Conservation (phyloP, 2,329 filamentous ascomycete genomes). For the Fusarium tjaetaba region DNA sequence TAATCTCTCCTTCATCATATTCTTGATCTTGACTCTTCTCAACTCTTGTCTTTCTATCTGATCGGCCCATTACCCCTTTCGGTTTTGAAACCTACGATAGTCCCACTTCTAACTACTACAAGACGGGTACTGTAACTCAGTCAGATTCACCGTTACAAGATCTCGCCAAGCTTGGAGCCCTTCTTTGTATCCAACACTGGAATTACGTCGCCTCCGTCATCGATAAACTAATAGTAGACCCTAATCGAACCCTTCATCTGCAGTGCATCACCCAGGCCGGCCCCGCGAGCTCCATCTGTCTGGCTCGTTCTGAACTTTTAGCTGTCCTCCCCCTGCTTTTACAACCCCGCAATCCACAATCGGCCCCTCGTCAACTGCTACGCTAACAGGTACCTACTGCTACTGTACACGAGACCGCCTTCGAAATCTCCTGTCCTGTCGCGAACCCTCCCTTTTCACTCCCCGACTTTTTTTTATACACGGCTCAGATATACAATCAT, state of each 20-base stretch:
- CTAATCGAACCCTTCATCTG: neutral
- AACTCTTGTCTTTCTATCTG: neutral
- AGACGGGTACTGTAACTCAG: neutral
- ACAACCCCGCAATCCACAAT: constrained; percentile 43
- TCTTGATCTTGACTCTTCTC: neutral
- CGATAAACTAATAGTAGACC: neutral
- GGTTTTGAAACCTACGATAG: constrained; percentile 1
- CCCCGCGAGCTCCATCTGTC: constrained; percentile 22
- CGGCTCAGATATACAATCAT: constrained; percentile 38
- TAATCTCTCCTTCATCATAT: neutral
- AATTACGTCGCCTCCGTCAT: neutral
- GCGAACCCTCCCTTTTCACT: constrained; percentile 15
- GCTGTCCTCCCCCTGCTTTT: constrained; percentile 16
- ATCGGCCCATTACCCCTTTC: constrained; percentile 11
- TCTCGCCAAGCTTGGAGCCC: neutral
- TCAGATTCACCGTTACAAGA: neutral
- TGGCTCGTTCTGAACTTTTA: constrained; percentile 13
- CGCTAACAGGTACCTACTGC: neutral
- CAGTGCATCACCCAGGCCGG: constrained; percentile 9
- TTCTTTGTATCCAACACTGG: neutral
- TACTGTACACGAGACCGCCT: constrained; percentile 30
- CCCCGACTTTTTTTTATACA: neutral
- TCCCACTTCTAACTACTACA: neutral
- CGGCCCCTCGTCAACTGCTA: constrained; percentile 34
- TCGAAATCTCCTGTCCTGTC: constrained; percentile 20